Percentiles rank a stretch among this genome's conserved stretches.
Evolutionary conservation across 2,329 filamentous ascomycete genomes (phyloP).

Genomic region (Sclerotinia spermophila): DNA sequence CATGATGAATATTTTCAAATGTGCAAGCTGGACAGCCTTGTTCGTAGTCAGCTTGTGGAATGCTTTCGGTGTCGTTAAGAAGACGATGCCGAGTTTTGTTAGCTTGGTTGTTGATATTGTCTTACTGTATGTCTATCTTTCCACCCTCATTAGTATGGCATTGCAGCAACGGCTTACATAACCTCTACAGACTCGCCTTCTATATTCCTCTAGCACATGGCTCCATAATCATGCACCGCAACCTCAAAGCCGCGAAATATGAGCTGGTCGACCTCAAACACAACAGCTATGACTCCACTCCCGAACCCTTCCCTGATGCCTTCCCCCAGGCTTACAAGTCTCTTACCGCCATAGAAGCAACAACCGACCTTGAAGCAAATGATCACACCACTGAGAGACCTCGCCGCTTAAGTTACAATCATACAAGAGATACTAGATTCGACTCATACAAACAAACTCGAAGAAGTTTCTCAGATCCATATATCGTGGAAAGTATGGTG

Average conservation of each 20-base stretch:
- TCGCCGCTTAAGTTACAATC: constrained; percentile 24
- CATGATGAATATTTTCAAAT: constrained; percentile 29
- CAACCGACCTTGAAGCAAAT: constrained; percentile 13
- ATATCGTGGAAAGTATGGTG: not conserved
- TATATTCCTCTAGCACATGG: constrained; percentile 32
- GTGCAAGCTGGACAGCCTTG: constrained; percentile 23
- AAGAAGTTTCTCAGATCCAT: constrained; percentile 13
- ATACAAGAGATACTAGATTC: constrained; percentile 26
- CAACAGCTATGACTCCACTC: not conserved
- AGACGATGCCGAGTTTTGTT: constrained; percentile 12
- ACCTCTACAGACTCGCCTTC: constrained; percentile 26
- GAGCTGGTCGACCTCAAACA: constrained; percentile 7
- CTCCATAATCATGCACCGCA: constrained; percentile 26
- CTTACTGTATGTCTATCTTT: constrained; percentile 23
- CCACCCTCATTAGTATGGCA: not conserved
- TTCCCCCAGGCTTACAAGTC: constrained; percentile 17
- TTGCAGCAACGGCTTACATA: not conserved
- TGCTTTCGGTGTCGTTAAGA: not conserved
- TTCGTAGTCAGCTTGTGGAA: constrained; percentile 25
- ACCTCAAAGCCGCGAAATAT: constrained; percentile 13
- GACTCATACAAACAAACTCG: constrained; percentile 23
- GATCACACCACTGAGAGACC: not conserved
- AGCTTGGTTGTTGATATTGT: constrained; percentile 24
- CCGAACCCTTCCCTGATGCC: not conserved
- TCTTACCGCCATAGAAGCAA: constrained; percentile 7